Conservation (phyloP, 352 stramenopile species). For the Phytophthora tubulina region DNA sequence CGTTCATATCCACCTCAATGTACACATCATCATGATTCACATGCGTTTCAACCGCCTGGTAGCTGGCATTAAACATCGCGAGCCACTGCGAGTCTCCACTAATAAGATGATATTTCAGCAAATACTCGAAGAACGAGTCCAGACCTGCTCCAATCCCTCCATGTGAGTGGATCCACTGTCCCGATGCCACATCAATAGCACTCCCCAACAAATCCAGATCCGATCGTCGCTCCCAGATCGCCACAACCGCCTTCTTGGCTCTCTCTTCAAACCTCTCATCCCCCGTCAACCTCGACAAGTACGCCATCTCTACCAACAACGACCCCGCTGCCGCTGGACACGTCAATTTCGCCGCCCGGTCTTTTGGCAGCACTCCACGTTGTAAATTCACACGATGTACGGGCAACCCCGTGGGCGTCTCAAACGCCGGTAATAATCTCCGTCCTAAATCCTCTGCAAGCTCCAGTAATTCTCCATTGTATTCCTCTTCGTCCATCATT, state of each 20-base stretch:
- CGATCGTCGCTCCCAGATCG: slow-evolving; percentile 82
- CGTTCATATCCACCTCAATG: slow-evolving; percentile 90
- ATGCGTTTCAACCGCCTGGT: slow-evolving; percentile 79
- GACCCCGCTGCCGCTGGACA: slow-evolving; percentile 96
- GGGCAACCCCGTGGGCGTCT: slow-evolving; percentile 95
- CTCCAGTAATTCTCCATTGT: slow-evolving; percentile 94
- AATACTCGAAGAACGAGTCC: slow-evolving; percentile 98
- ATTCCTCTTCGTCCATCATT: slow-evolving; percentile 73
- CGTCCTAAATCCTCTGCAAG: slow-evolving; percentile 96
- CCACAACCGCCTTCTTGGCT: slow-evolving; percentile 68
- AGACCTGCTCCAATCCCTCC: slow-evolving; percentile 93
- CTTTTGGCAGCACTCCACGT: slow-evolving; percentile 49
- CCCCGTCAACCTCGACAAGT: slow-evolving; percentile 90
- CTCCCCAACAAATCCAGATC: slow-evolving; percentile 95
- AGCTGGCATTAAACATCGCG: slow-evolving; percentile 92
- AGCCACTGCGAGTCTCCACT: slow-evolving; percentile 94
- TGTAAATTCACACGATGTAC: slow-evolving; percentile 97
- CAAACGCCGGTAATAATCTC: slow-evolving; percentile 96
- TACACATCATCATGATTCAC: slow-evolving; percentile 82
- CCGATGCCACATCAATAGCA: slow-evolving; percentile 93
- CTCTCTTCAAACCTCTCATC: slow-evolving; percentile 69
- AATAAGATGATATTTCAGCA: slow-evolving; percentile 98
- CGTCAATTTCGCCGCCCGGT: slow-evolving; percentile 69
- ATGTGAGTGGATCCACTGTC: slow-evolving; percentile 80
- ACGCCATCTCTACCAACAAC: slow-evolving; percentile 96